Base-by-base conservation (phyloP, 2,329 filamentous ascomycete species). In the Xylariaceae sp. region DNA sequence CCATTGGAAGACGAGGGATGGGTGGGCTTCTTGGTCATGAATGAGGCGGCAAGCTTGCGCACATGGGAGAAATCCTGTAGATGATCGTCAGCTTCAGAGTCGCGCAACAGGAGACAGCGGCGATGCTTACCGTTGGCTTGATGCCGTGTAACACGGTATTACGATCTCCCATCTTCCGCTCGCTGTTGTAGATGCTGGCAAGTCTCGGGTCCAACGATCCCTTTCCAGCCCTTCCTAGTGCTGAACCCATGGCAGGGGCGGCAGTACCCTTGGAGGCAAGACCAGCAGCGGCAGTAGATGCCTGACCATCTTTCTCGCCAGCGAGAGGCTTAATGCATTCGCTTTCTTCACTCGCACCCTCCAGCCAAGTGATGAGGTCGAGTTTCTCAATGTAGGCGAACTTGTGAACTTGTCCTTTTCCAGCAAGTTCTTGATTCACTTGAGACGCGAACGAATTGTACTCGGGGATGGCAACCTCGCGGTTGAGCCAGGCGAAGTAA, bases 401-500 rank as follows among this genome's bases (percentile, higher is more conserved):
- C 72, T 94, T 96, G 75, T 92, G 88, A 23, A 97, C 90, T 66
- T 85, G 85, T 58, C 87, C 87, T 17, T 79, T 78, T 15, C 83
- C 85, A 1, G 78, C 79, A 9, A 97, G 80, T 70, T 91, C 86
- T 54, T 90, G 87, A 72, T 96, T 96, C 58, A 97, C 81, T 66
- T 86, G 82, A 68, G 89, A 87, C 11, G 90, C 89, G 0, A 88
- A 88, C 30, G 88, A 85, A 75, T 97, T 94, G 81, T 97, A 97
- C 68, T 96, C 91, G 9, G 90, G 89, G 66, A 96, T 92, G 57
- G 88, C 86, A 57, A 88, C 86, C 77, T 97, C 93, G 74, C 92
- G 91, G 76, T 97, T 95, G 70, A 90, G 81, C 91, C 92, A 99
- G 58, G 92, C 92, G 72, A 97, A 96, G 79, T 93, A 97, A 75